Conservation (phyloP, 768 basidiomycete genomes). For the Harrya chromipes region DNA sequence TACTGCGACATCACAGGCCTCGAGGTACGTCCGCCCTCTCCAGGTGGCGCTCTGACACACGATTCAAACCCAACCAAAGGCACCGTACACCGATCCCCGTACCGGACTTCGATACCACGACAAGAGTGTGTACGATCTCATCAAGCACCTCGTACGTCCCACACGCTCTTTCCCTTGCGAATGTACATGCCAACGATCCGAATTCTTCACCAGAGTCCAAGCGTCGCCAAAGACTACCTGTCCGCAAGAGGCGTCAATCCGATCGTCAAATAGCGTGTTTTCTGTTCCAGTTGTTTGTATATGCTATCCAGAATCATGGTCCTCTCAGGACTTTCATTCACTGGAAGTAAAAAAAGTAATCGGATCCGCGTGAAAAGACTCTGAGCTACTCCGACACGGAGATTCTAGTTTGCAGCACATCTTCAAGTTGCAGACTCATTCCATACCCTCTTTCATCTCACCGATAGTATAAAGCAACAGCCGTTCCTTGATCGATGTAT, state of each 20-base stretch:
- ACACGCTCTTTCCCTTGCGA: too few relatives aligned
- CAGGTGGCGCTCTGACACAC: not conserved
- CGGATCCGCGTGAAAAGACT: too few relatives aligned
- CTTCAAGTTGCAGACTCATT: too few relatives aligned
- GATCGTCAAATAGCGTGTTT: constrained; percentile 41
- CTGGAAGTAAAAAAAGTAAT: too few relatives aligned
- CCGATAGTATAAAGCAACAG: too few relatives aligned
- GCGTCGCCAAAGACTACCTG: constrained; percentile 74
- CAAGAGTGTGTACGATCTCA: constrained; percentile 81
- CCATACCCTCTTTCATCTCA: too few relatives aligned
- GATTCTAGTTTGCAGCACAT: too few relatives aligned
- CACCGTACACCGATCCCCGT: constrained; percentile 79
- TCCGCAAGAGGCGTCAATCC: constrained; percentile 52
- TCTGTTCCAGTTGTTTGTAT: too few relatives aligned
- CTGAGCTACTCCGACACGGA: too few relatives aligned
- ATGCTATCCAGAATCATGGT: too few relatives aligned
- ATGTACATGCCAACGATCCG: not conserved
- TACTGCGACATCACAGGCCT: constrained; percentile 88
- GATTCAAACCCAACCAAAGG: constrained; percentile 37
- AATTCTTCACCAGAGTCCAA: constrained; percentile 47
- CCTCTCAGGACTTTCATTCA: too few relatives aligned
- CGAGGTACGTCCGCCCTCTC: constrained; percentile 44
- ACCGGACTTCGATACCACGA: constrained; percentile 81
- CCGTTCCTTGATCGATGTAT: too few relatives aligned
- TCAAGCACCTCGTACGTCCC: constrained; percentile 64